These are phyloP conservation scores for Sphenostylis stenocarpa DNA, from an alignment of 306 rosid genomes.

Conservation along the genomic window DNA sequence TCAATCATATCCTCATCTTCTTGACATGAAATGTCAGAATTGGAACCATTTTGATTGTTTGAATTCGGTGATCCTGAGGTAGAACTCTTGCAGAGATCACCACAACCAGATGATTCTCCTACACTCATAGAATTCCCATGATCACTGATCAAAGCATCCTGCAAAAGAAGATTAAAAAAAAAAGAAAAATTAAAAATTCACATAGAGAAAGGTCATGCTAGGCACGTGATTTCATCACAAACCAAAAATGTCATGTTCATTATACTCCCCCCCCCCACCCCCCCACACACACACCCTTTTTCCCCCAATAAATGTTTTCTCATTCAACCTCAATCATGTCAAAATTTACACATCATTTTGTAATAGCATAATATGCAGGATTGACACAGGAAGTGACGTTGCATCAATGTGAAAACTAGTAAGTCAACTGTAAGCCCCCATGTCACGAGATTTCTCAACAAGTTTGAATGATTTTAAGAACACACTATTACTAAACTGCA, in stretches of 20 bases:
- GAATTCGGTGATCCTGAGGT: constrained; percentile 51
- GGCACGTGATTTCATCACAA: constrained; percentile 10
- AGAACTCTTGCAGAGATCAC: constrained; percentile 53
- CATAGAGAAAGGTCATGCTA: constrained; percentile 1
- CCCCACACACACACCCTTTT: not conserved
- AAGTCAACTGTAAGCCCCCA: not conserved
- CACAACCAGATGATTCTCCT: constrained; percentile 49
- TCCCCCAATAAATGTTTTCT: not conserved
- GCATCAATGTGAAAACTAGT: not conserved
- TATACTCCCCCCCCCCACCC: not conserved
- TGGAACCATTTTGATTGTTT: constrained; percentile 43
- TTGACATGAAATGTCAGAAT: constrained; percentile 46
- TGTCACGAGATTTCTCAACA: not conserved
- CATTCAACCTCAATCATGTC: not conserved
- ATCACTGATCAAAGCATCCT: constrained; percentile 46
- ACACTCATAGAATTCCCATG: constrained; percentile 41
- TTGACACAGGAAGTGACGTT: not conserved
- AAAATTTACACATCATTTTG: not conserved
- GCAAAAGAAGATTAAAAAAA: constrained; percentile 14
- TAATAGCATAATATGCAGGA: not conserved
- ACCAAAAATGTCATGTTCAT: not conserved
- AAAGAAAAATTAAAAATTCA: constrained; percentile 8
- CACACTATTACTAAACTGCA: not conserved
- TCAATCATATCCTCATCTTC: constrained; percentile 47
- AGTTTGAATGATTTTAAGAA: not conserved